A percentile compares a stretch with the other conserved stretches of the same genome.
Evolutionary conservation across 1,284 basidiomycete species (phyloP).

Genomic region (Porodaedalea pini): DNA sequence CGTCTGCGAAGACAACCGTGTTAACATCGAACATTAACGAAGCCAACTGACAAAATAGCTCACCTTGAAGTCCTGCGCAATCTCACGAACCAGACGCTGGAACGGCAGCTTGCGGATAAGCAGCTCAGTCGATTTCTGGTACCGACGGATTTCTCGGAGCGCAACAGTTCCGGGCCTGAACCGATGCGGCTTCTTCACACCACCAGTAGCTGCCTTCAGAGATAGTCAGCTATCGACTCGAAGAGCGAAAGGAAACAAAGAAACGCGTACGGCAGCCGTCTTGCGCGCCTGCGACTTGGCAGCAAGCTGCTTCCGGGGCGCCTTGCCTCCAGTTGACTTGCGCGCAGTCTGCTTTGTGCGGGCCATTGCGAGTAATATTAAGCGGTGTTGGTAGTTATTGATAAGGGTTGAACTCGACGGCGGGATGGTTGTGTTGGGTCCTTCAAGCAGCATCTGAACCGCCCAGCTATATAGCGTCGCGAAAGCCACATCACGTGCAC

Average conservation of each 20-base stretch:
- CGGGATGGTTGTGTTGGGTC: conserved; percentile 16
- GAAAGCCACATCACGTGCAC: conserved; percentile 15
- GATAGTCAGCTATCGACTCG: conserved; percentile 24
- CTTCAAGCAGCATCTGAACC: background rate
- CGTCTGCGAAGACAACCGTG: conserved; percentile 47
- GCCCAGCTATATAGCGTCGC: conserved; percentile 5
- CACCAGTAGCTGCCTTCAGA: conserved; percentile 51
- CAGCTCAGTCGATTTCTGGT: conserved; percentile 81
- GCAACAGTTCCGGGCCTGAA: conserved; percentile 69
- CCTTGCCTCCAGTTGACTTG: conserved; percentile 61
- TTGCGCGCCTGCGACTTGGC: conserved; percentile 56
- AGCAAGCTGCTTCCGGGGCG: conserved; percentile 67
- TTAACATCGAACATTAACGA: conserved; percentile 19
- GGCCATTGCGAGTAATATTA: conserved; percentile 28
- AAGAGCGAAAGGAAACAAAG: conserved; percentile 18
- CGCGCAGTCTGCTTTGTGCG: conserved; percentile 58
- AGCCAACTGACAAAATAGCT: background rate
- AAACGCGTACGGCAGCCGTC: conserved; percentile 29
- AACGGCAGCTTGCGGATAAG: conserved; percentile 77
- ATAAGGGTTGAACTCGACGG: conserved; percentile 17
- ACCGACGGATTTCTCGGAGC: conserved; percentile 80
- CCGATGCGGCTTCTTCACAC: conserved; percentile 79
- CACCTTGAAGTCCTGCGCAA: conserved; percentile 55
- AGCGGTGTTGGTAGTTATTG: conserved; percentile 5
- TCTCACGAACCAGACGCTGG: conserved; percentile 63